These are phyloP conservation scores for Geranomyces variabilis DNA, from an alignment of 192 early-diverging fungal species.

Conservation along the genomic window DNA sequence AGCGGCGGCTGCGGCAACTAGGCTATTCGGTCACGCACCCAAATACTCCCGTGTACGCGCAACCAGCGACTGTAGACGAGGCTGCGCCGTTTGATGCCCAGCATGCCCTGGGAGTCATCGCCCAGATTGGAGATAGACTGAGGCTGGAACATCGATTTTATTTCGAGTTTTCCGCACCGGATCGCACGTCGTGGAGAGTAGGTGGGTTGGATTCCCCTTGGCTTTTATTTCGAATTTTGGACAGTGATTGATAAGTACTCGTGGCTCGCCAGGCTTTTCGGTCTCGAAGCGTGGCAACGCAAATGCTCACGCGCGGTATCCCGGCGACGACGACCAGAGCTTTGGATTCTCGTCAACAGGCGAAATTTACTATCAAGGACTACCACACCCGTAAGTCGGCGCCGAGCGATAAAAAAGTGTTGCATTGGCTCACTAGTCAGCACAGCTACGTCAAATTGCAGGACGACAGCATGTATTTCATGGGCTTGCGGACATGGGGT, in stretches of 20 bases:
- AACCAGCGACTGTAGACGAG: slow-evolving; percentile 30
- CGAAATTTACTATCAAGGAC: slow-evolving; percentile 34
- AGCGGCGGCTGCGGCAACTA: slow-evolving; percentile 41
- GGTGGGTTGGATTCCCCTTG: slow-evolving; percentile 30
- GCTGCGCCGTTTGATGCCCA: slow-evolving; percentile 33
- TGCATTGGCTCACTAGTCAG: too few relatives aligned
- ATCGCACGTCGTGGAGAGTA: slow-evolving; percentile 46
- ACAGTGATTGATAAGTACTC: too few relatives aligned
- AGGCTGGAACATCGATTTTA: slow-evolving; percentile 48
- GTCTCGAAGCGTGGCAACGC: slow-evolving; percentile 3
- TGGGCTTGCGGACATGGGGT: slow-evolving; percentile 46
- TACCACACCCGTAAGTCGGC: slow-evolving; percentile 35
- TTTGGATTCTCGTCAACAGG: slow-evolving; percentile 51
- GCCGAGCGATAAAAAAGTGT: too few relatives aligned
- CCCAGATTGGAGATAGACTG: slow-evolving; percentile 45
- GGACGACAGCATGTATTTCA: slow-evolving; percentile 32
- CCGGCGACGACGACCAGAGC: slow-evolving; percentile 43
- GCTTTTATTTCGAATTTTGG: not conserved
- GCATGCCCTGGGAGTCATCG: slow-evolving; percentile 37
- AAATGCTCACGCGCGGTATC: slow-evolving; percentile 38
- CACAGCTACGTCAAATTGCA: slow-evolving; percentile 34
- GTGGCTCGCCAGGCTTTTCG: not conserved
- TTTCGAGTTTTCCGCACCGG: slow-evolving; percentile 52
- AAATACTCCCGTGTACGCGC: slow-evolving; percentile 30
- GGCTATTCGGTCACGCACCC: slow-evolving; percentile 29